Conservation (phyloP, 23 red algal genomes). For the Gracilaria domingensis region DNA sequence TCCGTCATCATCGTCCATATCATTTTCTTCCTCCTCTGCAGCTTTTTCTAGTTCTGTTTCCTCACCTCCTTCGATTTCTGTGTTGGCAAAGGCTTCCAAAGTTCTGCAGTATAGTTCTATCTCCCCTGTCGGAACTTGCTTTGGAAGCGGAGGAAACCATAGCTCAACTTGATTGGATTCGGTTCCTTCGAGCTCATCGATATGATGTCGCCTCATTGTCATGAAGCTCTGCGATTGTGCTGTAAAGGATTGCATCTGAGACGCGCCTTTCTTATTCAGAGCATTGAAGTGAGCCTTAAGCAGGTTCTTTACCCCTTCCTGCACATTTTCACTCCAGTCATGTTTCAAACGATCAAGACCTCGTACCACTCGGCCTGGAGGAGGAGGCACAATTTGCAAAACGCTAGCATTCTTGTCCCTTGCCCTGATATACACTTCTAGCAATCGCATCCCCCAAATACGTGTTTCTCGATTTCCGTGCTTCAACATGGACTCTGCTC, state of each 20-base stretch:
- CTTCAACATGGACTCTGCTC: constrained; percentile 57
- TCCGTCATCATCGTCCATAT: constrained; percentile 36
- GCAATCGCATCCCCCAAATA: constrained; percentile 74
- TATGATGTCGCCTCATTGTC: constrained; percentile 46
- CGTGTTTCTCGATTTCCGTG: constrained; percentile 61
- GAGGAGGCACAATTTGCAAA: constrained; percentile 17
- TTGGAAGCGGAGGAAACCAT: constrained; percentile 79
- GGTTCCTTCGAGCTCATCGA: constrained; percentile 41
- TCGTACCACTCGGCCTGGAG: constrained; percentile 54
- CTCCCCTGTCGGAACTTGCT: constrained; percentile 33
- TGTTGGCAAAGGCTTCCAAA: constrained; percentile 79
- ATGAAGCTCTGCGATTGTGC: constrained; percentile 58
- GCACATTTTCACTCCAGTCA: constrained; percentile 68
- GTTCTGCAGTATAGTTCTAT: constrained; percentile 69
- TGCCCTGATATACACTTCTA: constrained; percentile 74
- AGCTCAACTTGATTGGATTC: constrained; percentile 60
- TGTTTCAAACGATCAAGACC: constrained; percentile 60
- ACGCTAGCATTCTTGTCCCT: constrained; percentile 70
- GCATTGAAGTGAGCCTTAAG: constrained; percentile 53
- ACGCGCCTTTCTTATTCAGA: constrained; percentile 42
- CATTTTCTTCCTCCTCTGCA: constrained; percentile 53
- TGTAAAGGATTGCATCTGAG: constrained; percentile 48
- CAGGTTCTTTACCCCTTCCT: constrained; percentile 41
- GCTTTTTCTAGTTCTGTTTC: constrained; percentile 44
- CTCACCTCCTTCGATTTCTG: constrained; percentile 70